Percentiles rank a stretch among this genome's conserved stretches.
Conservation (phyloP, 768 basidiomycete species). For the Leccinum arenicola region DNA sequence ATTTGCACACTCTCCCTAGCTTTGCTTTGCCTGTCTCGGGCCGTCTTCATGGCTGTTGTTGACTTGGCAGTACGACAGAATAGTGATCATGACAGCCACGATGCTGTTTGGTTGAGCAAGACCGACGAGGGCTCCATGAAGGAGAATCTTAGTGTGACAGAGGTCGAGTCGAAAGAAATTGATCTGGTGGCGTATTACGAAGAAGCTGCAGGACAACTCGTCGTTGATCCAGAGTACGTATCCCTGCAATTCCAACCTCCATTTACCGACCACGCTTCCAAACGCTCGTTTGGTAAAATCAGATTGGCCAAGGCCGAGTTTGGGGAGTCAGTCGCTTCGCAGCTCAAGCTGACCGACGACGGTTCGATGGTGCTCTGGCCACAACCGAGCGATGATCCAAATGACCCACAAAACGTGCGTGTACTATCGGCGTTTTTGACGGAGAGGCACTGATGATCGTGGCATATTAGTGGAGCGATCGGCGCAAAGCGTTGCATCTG, state of each 20-base stretch:
- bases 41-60: too few relatives aligned
- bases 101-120: neutral
- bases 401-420: slow-evolving; percentile 54
- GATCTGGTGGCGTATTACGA: slow-evolving; percentile 49
- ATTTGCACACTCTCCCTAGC: too few relatives aligned
- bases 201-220: slow-evolving; percentile 52
- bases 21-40: too few relatives aligned
- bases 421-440: neutral
- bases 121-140: slow-evolving; percentile 4
- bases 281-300: neutral
- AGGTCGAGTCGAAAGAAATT: slow-evolving; percentile 13
- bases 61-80: too few relatives aligned
- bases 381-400: slow-evolving; percentile 46
- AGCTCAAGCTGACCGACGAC: slow-evolving; percentile 44
- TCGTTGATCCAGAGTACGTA: slow-evolving; percentile 59
- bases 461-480: slow-evolving; percentile 40
- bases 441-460: neutral
- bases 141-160: neutral
- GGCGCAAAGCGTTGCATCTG: slow-evolving; percentile 45
- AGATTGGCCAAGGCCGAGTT: slow-evolving; percentile 51
- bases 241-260: neutral
- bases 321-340: slow-evolving; percentile 43
- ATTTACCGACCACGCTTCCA: neutral
- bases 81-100: neutral
- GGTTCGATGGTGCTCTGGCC: slow-evolving; percentile 53